Evolutionary conservation across 179 eudicot genomes (phyloP).

Genomic region (Silene noctiflora): DNA sequence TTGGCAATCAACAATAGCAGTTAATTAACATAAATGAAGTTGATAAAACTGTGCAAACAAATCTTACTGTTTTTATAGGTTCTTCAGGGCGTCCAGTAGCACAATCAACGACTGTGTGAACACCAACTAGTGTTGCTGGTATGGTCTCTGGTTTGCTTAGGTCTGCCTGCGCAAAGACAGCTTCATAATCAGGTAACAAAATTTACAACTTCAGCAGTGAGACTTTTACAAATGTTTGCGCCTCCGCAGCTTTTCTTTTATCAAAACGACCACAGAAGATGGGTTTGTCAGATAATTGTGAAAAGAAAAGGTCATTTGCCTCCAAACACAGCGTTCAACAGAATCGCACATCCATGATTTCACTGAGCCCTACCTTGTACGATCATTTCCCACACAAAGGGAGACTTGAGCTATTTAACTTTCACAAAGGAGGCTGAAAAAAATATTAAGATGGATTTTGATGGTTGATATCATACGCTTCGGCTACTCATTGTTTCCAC

Average conservation of each 20-base stretch:
- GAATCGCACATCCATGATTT: neutral
- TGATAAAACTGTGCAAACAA: neutral
- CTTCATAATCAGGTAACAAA: slow-evolving; percentile 24
- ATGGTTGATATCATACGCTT: neutral
- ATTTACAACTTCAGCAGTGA: slow-evolving; percentile 7
- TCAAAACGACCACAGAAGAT: neutral
- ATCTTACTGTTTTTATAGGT: slow-evolving; percentile 89
- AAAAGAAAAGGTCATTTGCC: neutral
- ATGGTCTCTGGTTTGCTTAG: slow-evolving; percentile 91
- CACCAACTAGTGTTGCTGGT: slow-evolving; percentile 91
- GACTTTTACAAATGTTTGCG: neutral
- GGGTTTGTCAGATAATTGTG: neutral
- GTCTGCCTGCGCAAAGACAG: slow-evolving; percentile 67
- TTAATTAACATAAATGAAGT: neutral
- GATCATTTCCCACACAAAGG: neutral
- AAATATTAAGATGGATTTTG: neutral
- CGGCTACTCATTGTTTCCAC: neutral
- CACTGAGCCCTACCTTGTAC: neutral
- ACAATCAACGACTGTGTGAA: slow-evolving; percentile 92
- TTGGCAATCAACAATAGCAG: neutral
- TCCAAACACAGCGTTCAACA: neutral
- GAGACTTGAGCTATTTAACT: neutral
- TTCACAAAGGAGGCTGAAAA: neutral
- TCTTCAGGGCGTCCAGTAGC: slow-evolving; percentile 99
- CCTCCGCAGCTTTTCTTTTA: neutral